These are phyloP conservation scores for Eleusine indica DNA, from an alignment of 176 grass and related monocot genomes.

Conservation along the genomic window DNA sequence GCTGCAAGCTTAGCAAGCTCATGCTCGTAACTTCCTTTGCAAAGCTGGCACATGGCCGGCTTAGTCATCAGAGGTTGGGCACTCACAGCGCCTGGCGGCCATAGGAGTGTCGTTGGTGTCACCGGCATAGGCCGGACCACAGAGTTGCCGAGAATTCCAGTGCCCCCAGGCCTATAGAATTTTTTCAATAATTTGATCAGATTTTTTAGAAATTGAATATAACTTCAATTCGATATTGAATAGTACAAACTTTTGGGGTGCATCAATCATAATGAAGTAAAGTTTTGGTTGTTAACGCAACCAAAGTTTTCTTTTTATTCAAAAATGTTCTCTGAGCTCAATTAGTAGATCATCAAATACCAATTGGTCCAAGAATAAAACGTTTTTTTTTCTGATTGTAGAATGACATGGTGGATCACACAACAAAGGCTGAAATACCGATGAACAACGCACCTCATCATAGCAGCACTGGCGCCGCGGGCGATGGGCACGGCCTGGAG, in stretches of 20 bases:
- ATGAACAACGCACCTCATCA: constrained; percentile 55
- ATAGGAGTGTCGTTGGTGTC: constrained; percentile 23
- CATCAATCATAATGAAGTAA: constrained; percentile 18
- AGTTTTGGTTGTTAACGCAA: not conserved
- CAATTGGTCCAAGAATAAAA: constrained; percentile 18
- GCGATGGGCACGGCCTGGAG: constrained; percentile 71
- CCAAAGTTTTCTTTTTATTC: not conserved
- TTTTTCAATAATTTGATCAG: constrained; percentile 33
- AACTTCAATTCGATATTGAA: not conserved
- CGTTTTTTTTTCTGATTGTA: not conserved
- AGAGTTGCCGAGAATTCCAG: constrained; percentile 51
- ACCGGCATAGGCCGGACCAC: constrained; percentile 18
- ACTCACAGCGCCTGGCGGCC: constrained; percentile 14
- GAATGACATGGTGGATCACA: constrained; percentile 4
- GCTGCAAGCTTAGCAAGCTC: constrained; percentile 66
- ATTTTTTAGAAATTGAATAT: constrained; percentile 15
- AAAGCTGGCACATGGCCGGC: constrained; percentile 56
- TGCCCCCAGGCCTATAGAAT: constrained; percentile 59
- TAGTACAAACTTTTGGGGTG: not conserved
- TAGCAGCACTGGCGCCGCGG: constrained; percentile 23
- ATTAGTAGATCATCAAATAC: not conserved
- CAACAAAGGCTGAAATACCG: not conserved
- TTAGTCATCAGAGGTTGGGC: constrained; percentile 23
- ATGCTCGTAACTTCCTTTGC: constrained; percentile 58
- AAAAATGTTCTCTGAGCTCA: not conserved